Evolutionary conservation across 2,329 filamentous ascomycete genomes (phyloP).

Genomic region (Stachybotrys elegans): DNA sequence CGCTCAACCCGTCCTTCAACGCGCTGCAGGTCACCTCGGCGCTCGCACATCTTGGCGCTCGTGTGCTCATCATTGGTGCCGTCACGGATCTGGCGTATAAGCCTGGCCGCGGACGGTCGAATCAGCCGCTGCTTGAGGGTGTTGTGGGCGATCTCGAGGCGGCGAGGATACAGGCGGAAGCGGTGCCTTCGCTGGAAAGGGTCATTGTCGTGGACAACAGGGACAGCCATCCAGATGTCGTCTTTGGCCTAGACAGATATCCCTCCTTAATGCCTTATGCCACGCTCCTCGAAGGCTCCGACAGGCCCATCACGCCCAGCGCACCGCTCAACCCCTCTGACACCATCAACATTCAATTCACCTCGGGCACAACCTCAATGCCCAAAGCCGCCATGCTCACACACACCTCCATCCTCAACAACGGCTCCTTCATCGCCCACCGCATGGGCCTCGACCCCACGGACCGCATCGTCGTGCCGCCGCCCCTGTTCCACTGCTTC

Average conservation of each 20-base stretch:
- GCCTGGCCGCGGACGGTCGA: slow-evolving; percentile 48
- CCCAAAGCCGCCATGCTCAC: slow-evolving; percentile 90
- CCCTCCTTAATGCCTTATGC: slow-evolving; percentile 41
- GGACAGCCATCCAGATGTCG: slow-evolving; percentile 33
- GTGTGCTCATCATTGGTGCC: slow-evolving; percentile 75
- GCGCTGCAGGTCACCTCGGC: slow-evolving; percentile 71
- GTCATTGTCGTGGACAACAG: slow-evolving; percentile 81
- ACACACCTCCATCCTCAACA: slow-evolving; percentile 86
- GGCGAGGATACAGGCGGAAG: slow-evolving; percentile 26
- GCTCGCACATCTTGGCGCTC: slow-evolving; percentile 66
- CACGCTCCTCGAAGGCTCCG: slow-evolving; percentile 29
- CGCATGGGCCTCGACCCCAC: slow-evolving; percentile 73
- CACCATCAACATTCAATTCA: slow-evolving; percentile 93
- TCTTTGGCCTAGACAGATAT: slow-evolving; percentile 37
- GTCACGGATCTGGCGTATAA: slow-evolving; percentile 78
- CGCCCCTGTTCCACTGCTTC: slow-evolving; percentile 87
- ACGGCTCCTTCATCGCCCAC: slow-evolving; percentile 76
- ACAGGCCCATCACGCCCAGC: slow-evolving; percentile 34
- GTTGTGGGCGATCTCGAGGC: slow-evolving; percentile 38
- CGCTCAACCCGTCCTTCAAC: slow-evolving; percentile 88
- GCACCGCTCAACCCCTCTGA: slow-evolving; percentile 54
- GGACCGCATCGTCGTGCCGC: slow-evolving; percentile 80
- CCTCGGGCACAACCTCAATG: slow-evolving; percentile 84
- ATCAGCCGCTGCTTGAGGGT: slow-evolving; percentile 39
- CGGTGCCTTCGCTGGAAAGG: slow-evolving; percentile 64